Conservation (phyloP, 2,329 filamentous ascomycete species). For the Aureobasidium sp. region DNA sequence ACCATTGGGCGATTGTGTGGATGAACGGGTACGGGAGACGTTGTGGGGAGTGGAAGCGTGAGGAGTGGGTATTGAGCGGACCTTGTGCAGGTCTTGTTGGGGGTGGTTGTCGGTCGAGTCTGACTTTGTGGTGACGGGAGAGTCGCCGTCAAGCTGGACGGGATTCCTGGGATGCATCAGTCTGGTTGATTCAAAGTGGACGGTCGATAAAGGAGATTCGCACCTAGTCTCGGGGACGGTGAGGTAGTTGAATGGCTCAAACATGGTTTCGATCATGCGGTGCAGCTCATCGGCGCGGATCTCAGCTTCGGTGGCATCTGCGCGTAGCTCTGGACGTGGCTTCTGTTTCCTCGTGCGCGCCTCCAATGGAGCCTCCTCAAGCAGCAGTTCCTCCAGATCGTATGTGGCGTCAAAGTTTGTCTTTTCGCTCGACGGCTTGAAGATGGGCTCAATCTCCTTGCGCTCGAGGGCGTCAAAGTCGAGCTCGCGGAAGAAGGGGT, state of each 20-base stretch:
- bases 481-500: slow-evolving; percentile 81
- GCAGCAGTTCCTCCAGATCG: slow-evolving; percentile 83
- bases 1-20: slow-evolving; percentile 42
- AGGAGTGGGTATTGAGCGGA: slow-evolving; percentile 26
- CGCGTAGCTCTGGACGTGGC: slow-evolving; percentile 81
- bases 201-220: not conserved
- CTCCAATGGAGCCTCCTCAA: slow-evolving; percentile 93
- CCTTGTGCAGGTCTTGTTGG: slow-evolving; percentile 15
- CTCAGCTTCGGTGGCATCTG: slow-evolving; percentile 91
- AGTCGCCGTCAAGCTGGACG: not conserved
- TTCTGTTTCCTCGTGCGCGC: slow-evolving; percentile 89
- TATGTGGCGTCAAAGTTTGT: slow-evolving; percentile 99
- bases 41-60: slow-evolving; percentile 33
- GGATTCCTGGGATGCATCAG: slow-evolving; percentile 15
- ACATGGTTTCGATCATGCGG: slow-evolving; percentile 87
- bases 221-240: slow-evolving; percentile 65
- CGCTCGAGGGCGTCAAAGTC: slow-evolving; percentile 78
- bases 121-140: not conserved
- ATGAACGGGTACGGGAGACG: slow-evolving; percentile 35
- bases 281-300: slow-evolving; percentile 92
- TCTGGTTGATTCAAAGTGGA: not conserved
- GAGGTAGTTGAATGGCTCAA: slow-evolving; percentile 93
- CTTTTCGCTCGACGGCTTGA: slow-evolving; percentile 90
- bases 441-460: slow-evolving; percentile 86
- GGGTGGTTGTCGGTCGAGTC: not conserved